Evolutionary conservation across 2,329 filamentous ascomycete genomes (phyloP).

Genomic region (Claviceps paspali): DNA sequence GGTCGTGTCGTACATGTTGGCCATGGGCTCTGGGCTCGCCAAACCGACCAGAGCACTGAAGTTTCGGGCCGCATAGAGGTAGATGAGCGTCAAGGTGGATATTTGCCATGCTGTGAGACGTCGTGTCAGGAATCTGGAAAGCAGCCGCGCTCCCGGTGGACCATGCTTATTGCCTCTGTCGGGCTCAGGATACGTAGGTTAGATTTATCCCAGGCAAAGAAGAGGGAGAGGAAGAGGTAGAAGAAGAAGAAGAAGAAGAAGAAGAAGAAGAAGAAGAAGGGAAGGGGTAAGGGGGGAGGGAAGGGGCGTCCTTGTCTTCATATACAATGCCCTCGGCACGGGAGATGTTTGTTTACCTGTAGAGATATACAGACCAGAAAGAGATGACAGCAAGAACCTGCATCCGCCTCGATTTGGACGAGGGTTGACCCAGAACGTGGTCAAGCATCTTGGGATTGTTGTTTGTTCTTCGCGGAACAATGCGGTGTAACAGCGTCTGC

Average conservation of each 20-base stretch:
- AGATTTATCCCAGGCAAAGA: too few relatives aligned
- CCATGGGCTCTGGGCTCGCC: slow-evolving; percentile 82
- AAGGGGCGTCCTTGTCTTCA: too few relatives aligned
- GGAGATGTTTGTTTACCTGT: slow-evolving; percentile 34
- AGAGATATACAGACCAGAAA: slow-evolving; percentile 80
- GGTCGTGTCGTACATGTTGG: slow-evolving; percentile 80
- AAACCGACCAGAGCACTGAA: slow-evolving; percentile 85
- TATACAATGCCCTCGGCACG: not conserved
- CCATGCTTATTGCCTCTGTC: slow-evolving; percentile 72
- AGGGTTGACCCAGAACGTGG: slow-evolving; percentile 83
- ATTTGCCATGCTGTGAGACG: slow-evolving; percentile 81
- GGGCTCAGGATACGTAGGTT: not conserved
- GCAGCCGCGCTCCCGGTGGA: slow-evolving; percentile 54
- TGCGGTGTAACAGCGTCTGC: not conserved
- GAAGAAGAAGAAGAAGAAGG: not conserved
- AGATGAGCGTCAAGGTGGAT: slow-evolving; percentile 72
- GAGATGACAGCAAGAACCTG: slow-evolving; percentile 84
- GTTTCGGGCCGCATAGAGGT: slow-evolving; percentile 82
- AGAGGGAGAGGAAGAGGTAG: too few relatives aligned
- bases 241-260: not conserved
- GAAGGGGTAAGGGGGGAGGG: not conserved
- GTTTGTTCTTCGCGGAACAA: not conserved
- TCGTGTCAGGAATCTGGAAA: slow-evolving; percentile 57
- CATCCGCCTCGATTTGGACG: slow-evolving; percentile 77
- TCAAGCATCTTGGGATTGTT: slow-evolving; percentile 49